Base-by-base conservation (phyloP, 2,329 filamentous ascomycete species). In the Colletotrichum noveboracense region DNA sequence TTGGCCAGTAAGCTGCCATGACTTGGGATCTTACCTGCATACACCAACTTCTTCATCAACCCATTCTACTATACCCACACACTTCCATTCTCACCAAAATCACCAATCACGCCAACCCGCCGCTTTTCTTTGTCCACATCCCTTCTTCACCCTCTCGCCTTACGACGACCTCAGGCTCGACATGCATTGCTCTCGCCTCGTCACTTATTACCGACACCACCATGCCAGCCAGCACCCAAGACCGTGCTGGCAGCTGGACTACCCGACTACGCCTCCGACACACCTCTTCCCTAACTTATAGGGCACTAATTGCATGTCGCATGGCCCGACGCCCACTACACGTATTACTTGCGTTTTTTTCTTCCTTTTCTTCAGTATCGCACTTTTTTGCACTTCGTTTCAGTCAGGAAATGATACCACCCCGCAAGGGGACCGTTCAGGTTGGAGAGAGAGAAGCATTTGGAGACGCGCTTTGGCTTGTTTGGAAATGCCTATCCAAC, bases 1-100 rank as follows among this genome's bases (percentile, higher is more conserved):
- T 81, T 52, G 79, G 82, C 66, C 82, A 83, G 70, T 85, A 80
- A 80, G 13, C 10, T 52, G 43, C n/a, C n/a, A 13, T 28, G 38
- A 18, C 13, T 9, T 16, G 52, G 43, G 21, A 26, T 18, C 21
- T 60, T 7, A 56, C 28, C 34, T 24, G 71, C 5, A 36, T 65
- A 16, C 9, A 76, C 34, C 52, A 62, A 66, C n/a, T 75, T 48
- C 52, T 76, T 24, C 32, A n/a, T 28, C 28, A 21, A 61, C 66
- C 69, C 12, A n/a, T 75, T 58, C 24, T 77, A 75, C 65, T 68
- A 75, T 75, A 67, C 75, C 71, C 66, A 65, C 32, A 62, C 21
- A 64, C 18, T 24, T 34, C 61, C 58, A 55, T 68, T 73, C 32
- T 55, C 48, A 65, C 16, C 38, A 38, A 36, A 36, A 32, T 61